These are phyloP conservation scores for Selaginella tamariscina DNA, from an alignment of 75 land plant species.

Conservation along the genomic window DNA sequence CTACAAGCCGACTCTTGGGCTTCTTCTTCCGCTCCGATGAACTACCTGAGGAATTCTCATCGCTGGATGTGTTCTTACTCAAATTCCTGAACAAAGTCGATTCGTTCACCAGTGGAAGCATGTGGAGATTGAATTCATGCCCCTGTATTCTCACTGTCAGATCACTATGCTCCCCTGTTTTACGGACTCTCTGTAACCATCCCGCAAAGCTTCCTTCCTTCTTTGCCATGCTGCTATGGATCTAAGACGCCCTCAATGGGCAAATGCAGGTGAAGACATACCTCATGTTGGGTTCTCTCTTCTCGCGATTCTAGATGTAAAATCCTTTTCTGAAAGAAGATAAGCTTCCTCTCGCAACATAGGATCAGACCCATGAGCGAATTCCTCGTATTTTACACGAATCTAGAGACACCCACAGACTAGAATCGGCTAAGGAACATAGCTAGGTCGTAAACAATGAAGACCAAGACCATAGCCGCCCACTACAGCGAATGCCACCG, in stretches of 20 bases:
- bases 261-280: not conserved
- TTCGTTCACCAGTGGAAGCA: constrained; percentile 28
- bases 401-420: not conserved
- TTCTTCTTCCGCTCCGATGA: not conserved
- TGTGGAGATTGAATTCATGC: constrained; percentile 31
- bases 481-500: no score
- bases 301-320: not conserved
- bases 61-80: not conserved
- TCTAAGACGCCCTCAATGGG: not conserved
- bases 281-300: not conserved
- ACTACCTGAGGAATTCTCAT: not conserved
- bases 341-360: not conserved
- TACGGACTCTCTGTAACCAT: constrained; percentile 34
- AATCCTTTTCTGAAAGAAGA: not conserved
- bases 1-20: not conserved
- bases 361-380: not conserved
- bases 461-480: not conserved
- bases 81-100: constrained; percentile 25
- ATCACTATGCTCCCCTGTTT: constrained; percentile 39
- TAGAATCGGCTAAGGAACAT: not conserved
- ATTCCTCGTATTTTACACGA: not conserved
- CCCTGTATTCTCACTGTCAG: constrained; percentile 21
- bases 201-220: constrained; percentile 26
- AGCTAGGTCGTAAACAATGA: not conserved
- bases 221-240: constrained; percentile 14